Base-by-base conservation (phyloP, 2,329 filamentous ascomycete species). In the Xylaria sp. region DNA sequence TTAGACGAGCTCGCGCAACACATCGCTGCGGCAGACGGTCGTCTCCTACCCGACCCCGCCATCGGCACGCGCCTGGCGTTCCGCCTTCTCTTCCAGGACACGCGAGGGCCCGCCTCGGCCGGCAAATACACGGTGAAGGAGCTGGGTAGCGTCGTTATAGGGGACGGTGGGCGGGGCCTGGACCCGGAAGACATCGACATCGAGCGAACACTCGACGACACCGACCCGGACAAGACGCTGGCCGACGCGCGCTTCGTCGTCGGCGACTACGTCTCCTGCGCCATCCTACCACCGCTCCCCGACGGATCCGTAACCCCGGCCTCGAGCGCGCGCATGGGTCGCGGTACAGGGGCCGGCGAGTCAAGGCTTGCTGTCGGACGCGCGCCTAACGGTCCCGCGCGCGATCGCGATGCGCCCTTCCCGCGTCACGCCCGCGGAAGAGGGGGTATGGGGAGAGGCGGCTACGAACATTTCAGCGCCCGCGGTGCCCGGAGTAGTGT, bases 31-130 rank as follows among this genome's bases (percentile, higher is more conserved):
- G 86, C 91, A 0, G 84, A 93, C 1, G 65, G 68, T 3, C 18
- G 55, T 13, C 66, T 93, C 23, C 86, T 97, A 2, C 93, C 94
- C 0, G 83, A 86, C 43, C 92, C 92, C 0, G 87, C 90, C 7
- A 86, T 94, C 46, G 94, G 95, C 68, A 95, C 94, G 9, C 89
- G 95, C 62, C 85, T 97, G n/a, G 90, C 89, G 68, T 98, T 96
- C 81, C 91, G 94, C 56, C 87, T 97, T 20, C 89, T 97, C 62
- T 97, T 92, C 78, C 91, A 92, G 1, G 93, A 97, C 79, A 88
- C 91, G 28, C 81, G 77, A 25, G 69, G 58, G 0, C 15, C 59
- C 2, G 32, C 58, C 13, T 39, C 48, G 10, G 25, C 58, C n/a
- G 87, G 70, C 10, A 87, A 90, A 36, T 97, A 92, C 81, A 85